Conservation (phyloP, 768 basidiomycete genomes). For the Psilocybe azurescens region DNA sequence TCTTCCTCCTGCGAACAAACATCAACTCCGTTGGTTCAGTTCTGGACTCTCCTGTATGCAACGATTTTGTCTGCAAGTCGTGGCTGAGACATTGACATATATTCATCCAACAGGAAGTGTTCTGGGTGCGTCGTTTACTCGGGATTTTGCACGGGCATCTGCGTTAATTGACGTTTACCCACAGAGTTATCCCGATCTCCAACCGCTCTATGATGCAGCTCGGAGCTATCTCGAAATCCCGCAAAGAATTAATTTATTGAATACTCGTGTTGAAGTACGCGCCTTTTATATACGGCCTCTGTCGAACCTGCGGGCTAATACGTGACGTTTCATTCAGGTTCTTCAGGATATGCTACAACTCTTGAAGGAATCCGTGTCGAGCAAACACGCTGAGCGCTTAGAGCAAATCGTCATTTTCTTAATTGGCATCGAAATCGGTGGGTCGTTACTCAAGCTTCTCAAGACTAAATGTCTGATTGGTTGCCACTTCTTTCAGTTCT, state of each 20-base stretch:
- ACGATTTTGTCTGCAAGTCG: constrained; percentile 10
- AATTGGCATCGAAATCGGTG: constrained; percentile 88
- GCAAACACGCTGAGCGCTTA: constrained; percentile 86
- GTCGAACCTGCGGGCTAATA: constrained; percentile 1
- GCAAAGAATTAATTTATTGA: constrained; percentile 90
- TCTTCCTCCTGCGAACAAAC: constrained; percentile 92
- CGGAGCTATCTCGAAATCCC: constrained; percentile 95
- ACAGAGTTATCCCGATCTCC: constrained; percentile 92
- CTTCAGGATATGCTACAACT: constrained; percentile 97
- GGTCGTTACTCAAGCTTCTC: constrained; percentile 21
- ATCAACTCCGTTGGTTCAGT: constrained; percentile 97
- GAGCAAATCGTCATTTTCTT: constrained; percentile 93
- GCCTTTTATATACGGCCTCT: constrained; percentile 4
- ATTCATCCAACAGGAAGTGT: constrained; percentile 71
- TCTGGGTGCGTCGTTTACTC: constrained; percentile 70
- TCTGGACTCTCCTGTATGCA: constrained; percentile 89
- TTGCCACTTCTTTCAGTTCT: constrained; percentile 55
- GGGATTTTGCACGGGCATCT: not conserved
- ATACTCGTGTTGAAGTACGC: constrained; percentile 89
- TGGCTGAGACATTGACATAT: constrained; percentile 10
- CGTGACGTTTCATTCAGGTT: constrained; percentile 53
- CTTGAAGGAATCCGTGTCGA: constrained; percentile 93
- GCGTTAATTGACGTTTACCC: constrained; percentile 9
- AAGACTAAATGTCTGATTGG: constrained; percentile 4
- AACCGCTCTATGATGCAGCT: constrained; percentile 93